A percentile compares a stretch with the other conserved stretches of the same genome.
Conservation (phyloP, 192 early-diverging fungal species). For the Linnemannia hyalina region DNA sequence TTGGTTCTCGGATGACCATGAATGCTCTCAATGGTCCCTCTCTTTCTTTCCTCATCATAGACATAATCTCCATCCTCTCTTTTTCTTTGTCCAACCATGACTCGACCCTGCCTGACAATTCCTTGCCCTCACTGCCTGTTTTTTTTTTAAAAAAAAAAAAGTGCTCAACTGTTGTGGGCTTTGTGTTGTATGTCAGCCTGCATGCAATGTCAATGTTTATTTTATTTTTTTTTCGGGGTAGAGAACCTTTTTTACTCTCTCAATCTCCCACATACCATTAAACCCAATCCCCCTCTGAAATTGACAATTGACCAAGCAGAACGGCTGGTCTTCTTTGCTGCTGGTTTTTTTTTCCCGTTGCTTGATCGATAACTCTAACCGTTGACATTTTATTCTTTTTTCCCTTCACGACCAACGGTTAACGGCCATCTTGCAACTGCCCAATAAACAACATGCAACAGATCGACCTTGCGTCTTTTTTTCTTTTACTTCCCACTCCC, state of each 20-base stretch:
- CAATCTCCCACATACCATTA: too few relatives aligned
- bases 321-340: too few relatives aligned
- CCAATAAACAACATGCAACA: not conserved
- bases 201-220: slow-evolving; percentile 1
- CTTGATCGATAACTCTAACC: not conserved
- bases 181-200: slow-evolving; percentile 5
- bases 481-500: not conserved
- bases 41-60: not conserved
- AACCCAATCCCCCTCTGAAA: too few relatives aligned
- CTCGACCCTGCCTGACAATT: not conserved
- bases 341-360: too few relatives aligned
- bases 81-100: not conserved
- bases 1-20: slow-evolving; percentile 1
- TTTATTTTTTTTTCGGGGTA: not conserved
- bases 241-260: too few relatives aligned
- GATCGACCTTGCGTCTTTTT: not conserved
- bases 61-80: not conserved
- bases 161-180: not conserved
- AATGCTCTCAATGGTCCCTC: slow-evolving; percentile 8
- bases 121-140: not conserved
- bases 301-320: too few relatives aligned
- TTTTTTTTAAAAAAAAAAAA: not conserved
- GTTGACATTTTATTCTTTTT: not conserved
- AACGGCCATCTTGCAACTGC: not conserved
- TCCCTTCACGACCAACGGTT: not conserved